Conservation (phyloP, 2,329 filamentous ascomycete species). For the Paraphaeosphaeria sporulosa region DNA sequence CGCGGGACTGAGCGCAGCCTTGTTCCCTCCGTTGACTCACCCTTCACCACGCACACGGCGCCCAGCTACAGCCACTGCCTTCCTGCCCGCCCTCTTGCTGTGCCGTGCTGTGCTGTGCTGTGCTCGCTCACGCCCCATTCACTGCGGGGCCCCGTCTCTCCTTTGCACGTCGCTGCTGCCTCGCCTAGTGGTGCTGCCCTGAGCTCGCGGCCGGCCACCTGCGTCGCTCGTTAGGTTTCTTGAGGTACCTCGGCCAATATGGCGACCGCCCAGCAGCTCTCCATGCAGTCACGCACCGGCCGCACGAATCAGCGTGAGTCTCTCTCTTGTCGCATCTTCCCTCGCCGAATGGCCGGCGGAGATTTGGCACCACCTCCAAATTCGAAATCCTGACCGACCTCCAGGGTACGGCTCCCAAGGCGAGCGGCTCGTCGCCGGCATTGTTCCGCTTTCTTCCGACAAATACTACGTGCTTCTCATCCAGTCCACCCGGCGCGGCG, state of each 20-base stretch:
- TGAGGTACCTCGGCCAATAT: conserved; percentile 39
- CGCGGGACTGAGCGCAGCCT: conserved; percentile 56
- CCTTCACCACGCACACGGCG: background rate
- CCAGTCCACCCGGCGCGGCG: conserved; percentile 87
- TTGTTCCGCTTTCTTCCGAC: conserved; percentile 87
- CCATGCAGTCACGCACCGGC: conserved; percentile 74
- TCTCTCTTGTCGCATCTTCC: background rate
- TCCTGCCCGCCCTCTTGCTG: conserved; percentile 6
- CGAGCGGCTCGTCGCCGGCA: conserved; percentile 92
- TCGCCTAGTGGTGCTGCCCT: conserved; percentile 22
- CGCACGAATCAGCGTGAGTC: conserved; percentile 82
- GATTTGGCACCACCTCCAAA: background rate
- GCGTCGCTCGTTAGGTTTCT: conserved; percentile 16
- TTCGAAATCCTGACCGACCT: conserved; percentile 25
- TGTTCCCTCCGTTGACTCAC: conserved; percentile 14
- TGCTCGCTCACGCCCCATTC: conserved; percentile 13
- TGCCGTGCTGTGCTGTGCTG: conserved; percentile 11
- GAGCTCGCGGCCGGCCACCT: conserved; percentile 21
- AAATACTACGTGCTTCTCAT: conserved; percentile 91
- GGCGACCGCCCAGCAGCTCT: conserved; percentile 55
- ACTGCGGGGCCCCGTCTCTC: conserved; percentile 3
- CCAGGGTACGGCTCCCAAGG: conserved; percentile 90
- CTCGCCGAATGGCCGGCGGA: background rate
- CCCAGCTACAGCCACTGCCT: background rate
- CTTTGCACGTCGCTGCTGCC: background rate